These are phyloP conservation scores for Fraxinus nigra DNA, from an alignment of 305 asterid species.

Conservation along the genomic window DNA sequence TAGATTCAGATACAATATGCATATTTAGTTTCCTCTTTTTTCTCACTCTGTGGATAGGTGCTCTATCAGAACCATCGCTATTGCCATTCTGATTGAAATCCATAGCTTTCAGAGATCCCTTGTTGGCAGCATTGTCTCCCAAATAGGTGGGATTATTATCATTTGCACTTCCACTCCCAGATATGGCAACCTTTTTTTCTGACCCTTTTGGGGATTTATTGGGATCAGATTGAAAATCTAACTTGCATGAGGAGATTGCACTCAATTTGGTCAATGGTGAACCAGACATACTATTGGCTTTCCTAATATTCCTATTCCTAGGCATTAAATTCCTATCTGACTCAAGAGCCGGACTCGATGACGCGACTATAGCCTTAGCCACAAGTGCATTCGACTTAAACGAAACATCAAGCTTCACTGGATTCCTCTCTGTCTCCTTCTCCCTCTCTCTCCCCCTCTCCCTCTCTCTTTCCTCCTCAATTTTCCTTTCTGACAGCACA, in stretches of 20 bases:
- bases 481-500: conserved; percentile 27
- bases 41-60: conserved; percentile 25
- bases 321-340: conserved; percentile 22
- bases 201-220: conserved; percentile 30
- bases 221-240: conserved; percentile 31
- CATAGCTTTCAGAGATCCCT: conserved; percentile 19
- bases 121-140: conserved; percentile 19
- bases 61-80: conserved; percentile 21
- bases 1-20: conserved; percentile 22
- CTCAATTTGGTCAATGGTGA: conserved; percentile 30
- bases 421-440: conserved; percentile 48
- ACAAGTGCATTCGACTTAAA: conserved; percentile 80
- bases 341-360: conserved; percentile 41
- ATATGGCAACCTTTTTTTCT: conserved; percentile 29
- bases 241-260: conserved; percentile 20
- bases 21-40: conserved; percentile 34
- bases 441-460: conserved; percentile 21
- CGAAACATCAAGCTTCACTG: conserved; percentile 73
- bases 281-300: conserved; percentile 27
- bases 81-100: conserved; percentile 23
- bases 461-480: conserved; percentile 41
- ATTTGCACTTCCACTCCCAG: conserved; percentile 24
- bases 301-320: conserved; percentile 33
- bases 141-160: conserved; percentile 17
- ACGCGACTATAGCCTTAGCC: conserved; percentile 66